Percentiles rank a stretch among this genome's conserved stretches.
Evolutionary conservation across 2,329 filamentous ascomycete species (phyloP).

Genomic region (Trichoderma afroharzianum): DNA sequence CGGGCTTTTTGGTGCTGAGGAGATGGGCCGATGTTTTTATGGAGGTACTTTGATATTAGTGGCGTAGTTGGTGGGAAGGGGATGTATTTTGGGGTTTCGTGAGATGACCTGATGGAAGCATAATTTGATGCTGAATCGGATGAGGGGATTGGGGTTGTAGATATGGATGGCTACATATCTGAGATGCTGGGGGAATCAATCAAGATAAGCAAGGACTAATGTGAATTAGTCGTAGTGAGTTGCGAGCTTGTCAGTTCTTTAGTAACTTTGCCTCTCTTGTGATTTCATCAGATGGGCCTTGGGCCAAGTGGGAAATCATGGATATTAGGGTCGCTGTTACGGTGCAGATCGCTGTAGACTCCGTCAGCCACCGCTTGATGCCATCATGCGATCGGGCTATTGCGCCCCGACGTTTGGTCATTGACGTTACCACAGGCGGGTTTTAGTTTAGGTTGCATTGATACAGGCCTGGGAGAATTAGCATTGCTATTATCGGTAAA

Average conservation of each 20-base stretch:
- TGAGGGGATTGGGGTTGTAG: neutral
- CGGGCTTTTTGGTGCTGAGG: neutral
- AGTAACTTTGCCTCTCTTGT: neutral
- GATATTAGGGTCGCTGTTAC: neutral
- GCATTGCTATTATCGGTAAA: neutral
- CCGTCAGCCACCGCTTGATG: neutral
- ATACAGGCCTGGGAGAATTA: neutral
- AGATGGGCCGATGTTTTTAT: slow-evolving; percentile 1
- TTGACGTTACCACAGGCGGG: neutral
- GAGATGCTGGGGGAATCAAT: neutral
- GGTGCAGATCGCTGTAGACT: neutral
- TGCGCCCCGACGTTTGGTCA: neutral
- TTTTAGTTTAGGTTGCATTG: neutral
- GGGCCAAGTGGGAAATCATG: neutral
- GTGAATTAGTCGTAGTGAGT: neutral
- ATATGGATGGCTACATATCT: neutral
- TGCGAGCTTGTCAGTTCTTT: neutral
- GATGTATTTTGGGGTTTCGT: neutral
- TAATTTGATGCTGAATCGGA: neutral
- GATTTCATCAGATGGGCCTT: neutral
- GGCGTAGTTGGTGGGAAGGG: neutral
- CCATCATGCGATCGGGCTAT: neutral
- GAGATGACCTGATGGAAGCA: slow-evolving; percentile 2
- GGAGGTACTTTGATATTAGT: neutral
- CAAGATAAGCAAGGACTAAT: neutral